Evolutionary conservation across 75 land plant genomes (phyloP).

Genomic region (Sequoiadendron giganteum): DNA sequence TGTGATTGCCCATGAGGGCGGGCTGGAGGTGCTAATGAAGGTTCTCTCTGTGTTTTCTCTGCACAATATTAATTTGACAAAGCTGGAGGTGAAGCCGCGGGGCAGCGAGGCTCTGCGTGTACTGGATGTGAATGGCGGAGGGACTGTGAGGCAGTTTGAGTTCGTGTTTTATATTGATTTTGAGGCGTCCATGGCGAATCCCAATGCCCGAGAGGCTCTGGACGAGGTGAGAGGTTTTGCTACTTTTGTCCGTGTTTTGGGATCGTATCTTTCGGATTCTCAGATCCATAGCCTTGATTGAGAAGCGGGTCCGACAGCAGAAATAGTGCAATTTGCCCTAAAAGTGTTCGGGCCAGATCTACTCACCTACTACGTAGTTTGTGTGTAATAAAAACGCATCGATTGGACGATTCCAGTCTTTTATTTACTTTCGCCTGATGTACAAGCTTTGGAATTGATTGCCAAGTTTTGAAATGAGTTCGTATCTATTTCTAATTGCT

Average conservation of each 20-base stretch:
- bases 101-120: background rate
- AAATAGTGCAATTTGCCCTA: no score
- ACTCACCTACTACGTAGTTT: no score
- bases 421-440: no score
- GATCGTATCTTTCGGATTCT: slow-evolving; percentile 31
- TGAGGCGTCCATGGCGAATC: slow-evolving; percentile 27
- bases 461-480: no score
- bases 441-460: no score
- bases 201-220: slow-evolving; percentile 31
- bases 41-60: slow-evolving; percentile 30
- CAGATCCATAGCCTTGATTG: background rate
- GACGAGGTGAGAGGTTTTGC: slow-evolving; percentile 28
- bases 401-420: no score
- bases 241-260: slow-evolving; percentile 28
- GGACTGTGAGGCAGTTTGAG: slow-evolving; percentile 19
- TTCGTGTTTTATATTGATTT: slow-evolving; percentile 30
- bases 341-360: no score
- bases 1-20: slow-evolving; percentile 32
- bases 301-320: no score
- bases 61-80: slow-evolving; percentile 25
- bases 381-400: no score
- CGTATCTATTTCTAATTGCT: no score
- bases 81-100: slow-evolving; percentile 25
- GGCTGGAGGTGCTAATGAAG: slow-evolving; percentile 16
- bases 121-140: slow-evolving; percentile 15